Evolutionary conservation across 2,329 filamentous ascomycete species (phyloP).

Genomic region (Ascochyta fabae): DNA sequence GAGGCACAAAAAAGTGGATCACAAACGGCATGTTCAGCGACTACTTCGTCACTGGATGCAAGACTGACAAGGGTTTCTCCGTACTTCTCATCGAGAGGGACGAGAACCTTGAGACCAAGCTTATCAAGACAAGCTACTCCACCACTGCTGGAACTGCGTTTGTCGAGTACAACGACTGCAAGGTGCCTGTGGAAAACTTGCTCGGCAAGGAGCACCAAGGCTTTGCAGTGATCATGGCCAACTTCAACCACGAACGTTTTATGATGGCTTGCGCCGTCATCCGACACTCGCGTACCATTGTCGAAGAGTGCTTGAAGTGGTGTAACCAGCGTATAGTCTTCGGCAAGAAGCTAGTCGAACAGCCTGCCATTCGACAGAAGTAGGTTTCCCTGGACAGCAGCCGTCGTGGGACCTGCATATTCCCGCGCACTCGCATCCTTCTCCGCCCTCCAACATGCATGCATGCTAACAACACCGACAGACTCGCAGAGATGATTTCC

Average conservation of each 20-base stretch:
- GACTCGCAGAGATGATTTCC: conserved; percentile 85
- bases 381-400: conserved; percentile 45
- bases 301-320: conserved; percentile 89
- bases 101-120: conserved; percentile 76
- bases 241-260: conserved; percentile 89
- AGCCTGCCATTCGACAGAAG: conserved; percentile 83
- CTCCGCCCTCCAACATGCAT: not conserved
- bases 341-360: conserved; percentile 79
- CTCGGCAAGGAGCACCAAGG: conserved; percentile 85
- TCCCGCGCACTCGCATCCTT: not conserved
- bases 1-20: conserved; percentile 83
- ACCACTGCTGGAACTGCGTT: conserved; percentile 78
- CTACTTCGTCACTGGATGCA: conserved; percentile 83
- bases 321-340: conserved; percentile 85
- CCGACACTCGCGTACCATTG: conserved; percentile 70
- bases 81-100: conserved; percentile 77
- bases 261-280: conserved; percentile 73
- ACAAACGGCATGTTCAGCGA: conserved; percentile 81
- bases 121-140: conserved; percentile 84
- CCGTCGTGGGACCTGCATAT: not conserved
- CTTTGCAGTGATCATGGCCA: conserved; percentile 81
- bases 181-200: conserved; percentile 79
- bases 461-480: conserved; percentile 35
- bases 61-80: conserved; percentile 78
- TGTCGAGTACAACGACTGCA: conserved; percentile 85